Base-by-base conservation (phyloP, 768 basidiomycete species). In the Cyclocybe cylindracea region DNA sequence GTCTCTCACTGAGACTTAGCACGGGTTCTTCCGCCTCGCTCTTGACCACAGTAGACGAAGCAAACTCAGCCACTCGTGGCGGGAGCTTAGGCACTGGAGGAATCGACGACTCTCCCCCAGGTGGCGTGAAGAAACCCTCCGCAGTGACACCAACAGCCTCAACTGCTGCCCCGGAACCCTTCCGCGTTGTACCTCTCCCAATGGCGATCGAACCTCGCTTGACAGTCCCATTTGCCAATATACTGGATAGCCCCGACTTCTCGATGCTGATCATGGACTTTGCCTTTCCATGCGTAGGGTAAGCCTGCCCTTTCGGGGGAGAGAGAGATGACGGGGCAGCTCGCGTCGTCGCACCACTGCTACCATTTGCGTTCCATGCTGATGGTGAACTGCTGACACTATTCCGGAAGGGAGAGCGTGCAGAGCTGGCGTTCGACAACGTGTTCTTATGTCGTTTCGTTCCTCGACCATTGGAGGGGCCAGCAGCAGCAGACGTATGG, bases 141-240 rank as follows among this genome's bases (percentile, higher is more conserved):
- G 89, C 91, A 32, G 86, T 90, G 41, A 93, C 75, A 13, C 89
- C 78, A 40, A 87, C 65, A 24, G 89, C 86, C 70, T 89, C 86
- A 50, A 92, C 91, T 31, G 82, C 87, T 16, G 88, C 82, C 11
- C 86, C 91, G 46, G 78, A 75, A 39, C 79, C 69, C 72, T 90
- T 91, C 58, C 74, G 66, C 61, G 72, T 78, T 54, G 82, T 82
- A 14, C 82, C 85, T 35, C 82, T 70, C 47, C 88, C 86, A 50
- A 89, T 66, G 10, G 83, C 72, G 53, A 89, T 85, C n/a, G 85
- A 83, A 7, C 85, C 83, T 51, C 72, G 74, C 49, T 74, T 66
- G 10, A 58, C 58, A 8, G 62, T 73, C 8, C 73, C 74, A 10
- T 54, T 24, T 3, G 64, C 67, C 36, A 53, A 47, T 2, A 58